These are phyloP conservation scores for Euphorbia tirucalli DNA, from an alignment of 345 rosid genomes.

Conservation along the genomic window DNA sequence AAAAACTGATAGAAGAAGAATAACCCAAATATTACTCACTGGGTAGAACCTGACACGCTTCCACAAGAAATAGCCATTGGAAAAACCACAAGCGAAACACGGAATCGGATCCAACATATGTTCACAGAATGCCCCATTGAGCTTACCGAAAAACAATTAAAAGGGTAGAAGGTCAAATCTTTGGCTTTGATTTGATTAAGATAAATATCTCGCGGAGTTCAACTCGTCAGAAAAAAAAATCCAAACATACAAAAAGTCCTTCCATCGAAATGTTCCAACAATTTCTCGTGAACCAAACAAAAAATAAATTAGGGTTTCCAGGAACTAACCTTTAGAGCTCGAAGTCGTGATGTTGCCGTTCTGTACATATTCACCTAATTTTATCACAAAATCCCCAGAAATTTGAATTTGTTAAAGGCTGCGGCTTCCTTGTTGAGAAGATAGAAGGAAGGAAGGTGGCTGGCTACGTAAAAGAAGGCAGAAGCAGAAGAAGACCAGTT, in stretches of 20 bases:
- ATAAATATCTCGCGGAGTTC: not conserved
- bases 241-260: not conserved
- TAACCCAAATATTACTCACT: not conserved
- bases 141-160: not conserved
- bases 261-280: not conserved
- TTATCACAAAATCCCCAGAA: not conserved
- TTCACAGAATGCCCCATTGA: not conserved
- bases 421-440: constrained; percentile 1
- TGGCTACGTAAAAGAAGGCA: not conserved
- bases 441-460: constrained; percentile 10
- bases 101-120: constrained; percentile 9
- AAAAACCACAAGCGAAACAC: not conserved
- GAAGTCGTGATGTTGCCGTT: constrained; percentile 27
- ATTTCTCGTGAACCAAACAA: not conserved
- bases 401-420: not conserved
- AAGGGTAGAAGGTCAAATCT: not conserved
- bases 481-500: not conserved
- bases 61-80: not conserved
- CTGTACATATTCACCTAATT: constrained; percentile 20
- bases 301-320: not conserved
- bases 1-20: not conserved
- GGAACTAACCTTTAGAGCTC: constrained; percentile 26
- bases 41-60: not conserved
- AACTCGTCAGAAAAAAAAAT: not conserved
- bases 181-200: not conserved